Evolutionary conservation across 305 asterid species (phyloP), one percentile per base, ranked within the genome.

Genomic region (Fraxinus paxiana): DNA sequence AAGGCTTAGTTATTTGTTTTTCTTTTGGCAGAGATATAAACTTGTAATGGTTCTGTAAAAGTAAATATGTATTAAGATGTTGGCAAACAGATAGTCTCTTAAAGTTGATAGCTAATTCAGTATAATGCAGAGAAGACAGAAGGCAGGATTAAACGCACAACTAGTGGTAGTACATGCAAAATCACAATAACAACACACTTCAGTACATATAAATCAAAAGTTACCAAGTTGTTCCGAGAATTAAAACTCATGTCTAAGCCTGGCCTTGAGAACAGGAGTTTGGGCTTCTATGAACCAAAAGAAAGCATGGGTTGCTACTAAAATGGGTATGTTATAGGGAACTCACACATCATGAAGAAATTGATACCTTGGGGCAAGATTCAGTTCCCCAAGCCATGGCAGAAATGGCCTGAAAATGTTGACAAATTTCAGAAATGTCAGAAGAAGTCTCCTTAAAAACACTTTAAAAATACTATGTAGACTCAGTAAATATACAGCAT

Each of bases 301-400:
- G 48, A 59, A 76, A 31, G 48, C 8, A 74, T 48, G 37, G 59
- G 43, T 15, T 48, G 15, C 43, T 56, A 70, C 74, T 35, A 26
- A 65, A 65, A 78, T 31, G 31, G 59, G 43, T 15, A 75, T 22
- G 76, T 41, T 54, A 56, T 18, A 13, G 79, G 35, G 75, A 46
- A 79, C 22, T n/a, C 73, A 74, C 30, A 75, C 46, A 75, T 81
- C 63, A 76, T 37, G 79, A 46, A 71, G 77, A 82, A 80, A 78
- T 17, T 75, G 22, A 84, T 93, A 95, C 98, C 98, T 95, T 93
- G 18, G 97, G 98, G 85, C 98, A 93, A 83, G 98, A 95, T 82
- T 94, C 89, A 33, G 98, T 93, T 80, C 98, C 98, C 98, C 98
- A 95, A 37, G 98, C 98, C 98, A 95, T 92, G 51, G 98, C 98